Evolutionary conservation across 768 basidiomycete species (phyloP), one percentile per base, ranked within the genome.

Genomic region (Amanita fuliginea): DNA sequence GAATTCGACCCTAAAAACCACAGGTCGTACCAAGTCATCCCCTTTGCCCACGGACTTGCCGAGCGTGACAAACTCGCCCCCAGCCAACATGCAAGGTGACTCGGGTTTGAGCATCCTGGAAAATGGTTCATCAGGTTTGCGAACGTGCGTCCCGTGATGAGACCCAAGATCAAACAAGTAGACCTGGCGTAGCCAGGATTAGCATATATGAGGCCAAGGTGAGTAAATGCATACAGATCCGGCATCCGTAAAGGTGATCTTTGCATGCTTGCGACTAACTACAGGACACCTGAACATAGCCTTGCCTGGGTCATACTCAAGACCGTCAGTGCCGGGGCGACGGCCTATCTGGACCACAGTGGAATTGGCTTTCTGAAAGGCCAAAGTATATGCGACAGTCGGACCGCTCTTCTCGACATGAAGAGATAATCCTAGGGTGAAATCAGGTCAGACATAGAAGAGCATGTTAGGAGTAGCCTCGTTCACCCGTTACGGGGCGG

Each of bases 191-290:
- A 36, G 46, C 35, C 35, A 24, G 34, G 8, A 49, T 49, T 19
- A 49, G 47, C 19, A 49, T 33, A n/a, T 18, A 33, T 14, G 56
- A 49, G 34, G 22, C 42, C 32, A 18, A 26, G 40, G 46, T 40
- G 42, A 16, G 48, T 21, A 47, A 51, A 58, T 37, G 39, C 73
- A 55, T 74, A 87, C 86, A 68, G 76, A 74, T 41, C 85, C 83
- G 54, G 72, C 75, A 57, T 85, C 81, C 4, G 81, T 71, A 62
- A 88, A 82, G 18, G 75, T 72, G 52, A 90, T 79, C 71, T 80
- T 85, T 50, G 86, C 86, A 67, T 90, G 86, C 58, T 68, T 76
- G 21, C 86, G 75, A 61, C 83, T 86, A 54, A 90, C 82, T 41
- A 89, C 86, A 26, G 84, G 81, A 59, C 86, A 88, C 43, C 78